Base-by-base conservation (phyloP, 2,329 filamentous ascomycete species). In the Capronia coronata region DNA sequence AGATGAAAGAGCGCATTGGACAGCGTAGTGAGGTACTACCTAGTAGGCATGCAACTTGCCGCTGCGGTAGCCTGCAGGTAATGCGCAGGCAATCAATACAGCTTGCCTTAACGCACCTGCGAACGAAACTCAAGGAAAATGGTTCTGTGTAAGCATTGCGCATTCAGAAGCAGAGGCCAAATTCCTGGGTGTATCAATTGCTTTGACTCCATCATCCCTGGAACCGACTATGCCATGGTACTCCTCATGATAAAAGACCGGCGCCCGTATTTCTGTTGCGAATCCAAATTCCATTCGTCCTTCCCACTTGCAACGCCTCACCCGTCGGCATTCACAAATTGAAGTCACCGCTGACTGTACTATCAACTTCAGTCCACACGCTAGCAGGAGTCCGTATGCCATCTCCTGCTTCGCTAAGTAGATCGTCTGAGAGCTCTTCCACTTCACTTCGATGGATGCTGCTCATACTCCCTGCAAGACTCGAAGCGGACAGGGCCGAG, bases 281-380 rank as follows among this genome's bases (percentile, higher is more conserved):
- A 35, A 34, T 13, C 30, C 39, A 42, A 19, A 29, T n/a, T n/a
- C 23, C 14, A 25, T 25, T 19, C n/a, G 9, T n/a, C 7, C n/a
- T n/a, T n/a, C n/a, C n/a, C n/a, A n/a, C n/a, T 37, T n/a, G 16
- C 34, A 37, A 16, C 18, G 25, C 14, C 13, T 8, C 13, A 21
- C 25, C 14, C n/a, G 29, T 38, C n/a, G 11, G 13, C 38, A 49
- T 52, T 43, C 44, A 49, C 50, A 43, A 40, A 14, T 49, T 37
- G 25, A 49, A 47, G 27, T 60, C 59, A 21, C 58, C 61, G 47
- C 63, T 64, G 14, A 63, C 59, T n/a, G 57, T 54, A 49, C 63
- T 64, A 11, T 58, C 63, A 3, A 65, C 62, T 39, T 65, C 63
- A 22, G 63, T 63, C 63, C 63, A 65, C 1, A 51, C 53, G 51